Evolutionary conservation across 768 basidiomycete species (phyloP).

Genomic region (Mycena filopes): DNA sequence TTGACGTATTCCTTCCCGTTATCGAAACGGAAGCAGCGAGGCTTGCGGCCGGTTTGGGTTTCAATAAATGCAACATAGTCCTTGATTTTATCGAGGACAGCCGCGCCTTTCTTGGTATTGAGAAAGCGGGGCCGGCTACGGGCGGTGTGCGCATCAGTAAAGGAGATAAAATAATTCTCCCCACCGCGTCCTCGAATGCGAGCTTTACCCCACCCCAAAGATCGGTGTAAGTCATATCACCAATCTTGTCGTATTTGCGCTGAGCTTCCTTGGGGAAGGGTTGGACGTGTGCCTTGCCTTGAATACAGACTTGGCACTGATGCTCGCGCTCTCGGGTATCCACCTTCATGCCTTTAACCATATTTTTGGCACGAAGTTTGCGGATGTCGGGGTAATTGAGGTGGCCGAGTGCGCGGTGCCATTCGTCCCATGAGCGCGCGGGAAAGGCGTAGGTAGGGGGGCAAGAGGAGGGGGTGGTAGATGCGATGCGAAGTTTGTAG

Average conservation of each 20-base stretch:
- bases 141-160: too few relatives aligned
- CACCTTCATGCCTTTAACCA: too few relatives aligned
- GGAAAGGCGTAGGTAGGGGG: slow-evolving; percentile 8
- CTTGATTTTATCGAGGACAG: slow-evolving; percentile 4
- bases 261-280: slow-evolving; percentile 39
- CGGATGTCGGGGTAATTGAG: slow-evolving; percentile 31
- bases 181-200: slow-evolving; percentile 12
- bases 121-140: slow-evolving; percentile 15
- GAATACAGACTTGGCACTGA: too few relatives aligned
- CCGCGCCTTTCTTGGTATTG: background rate
- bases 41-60: slow-evolving; percentile 22
- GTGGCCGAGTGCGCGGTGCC: slow-evolving; percentile 43
- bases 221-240: slow-evolving; percentile 31
- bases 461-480: too few relatives aligned
- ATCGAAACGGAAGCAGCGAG: too few relatives aligned
- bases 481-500: too few relatives aligned
- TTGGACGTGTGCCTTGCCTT: slow-evolving; percentile 34
- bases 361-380: too few relatives aligned
- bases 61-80: slow-evolving; percentile 23
- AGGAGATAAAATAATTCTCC: slow-evolving; percentile 26
- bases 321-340: too few relatives aligned
- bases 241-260: slow-evolving; percentile 35
- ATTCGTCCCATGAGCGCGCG: slow-evolving; percentile 28
- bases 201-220: slow-evolving; percentile 19
- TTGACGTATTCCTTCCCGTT: slow-evolving; percentile 39